Percentiles rank a stretch among this genome's conserved stretches.
Conservation (phyloP, 805 yeast species). For the Zygoascus flipseniorum region DNA sequence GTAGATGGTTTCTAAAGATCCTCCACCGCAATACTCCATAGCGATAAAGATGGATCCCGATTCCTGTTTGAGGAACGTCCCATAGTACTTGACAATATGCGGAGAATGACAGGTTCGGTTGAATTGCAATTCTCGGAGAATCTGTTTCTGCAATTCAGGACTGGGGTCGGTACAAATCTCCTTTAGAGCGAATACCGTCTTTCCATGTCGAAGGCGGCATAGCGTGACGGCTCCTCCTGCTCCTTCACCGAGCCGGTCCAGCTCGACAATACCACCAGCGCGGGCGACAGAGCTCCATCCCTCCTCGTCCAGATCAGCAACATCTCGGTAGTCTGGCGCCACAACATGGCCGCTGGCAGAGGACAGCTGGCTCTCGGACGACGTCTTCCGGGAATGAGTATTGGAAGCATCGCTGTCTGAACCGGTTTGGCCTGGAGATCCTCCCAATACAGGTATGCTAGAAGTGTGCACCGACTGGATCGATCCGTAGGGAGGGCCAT, state of each 20-base stretch:
- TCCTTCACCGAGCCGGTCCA: conserved; percentile 83
- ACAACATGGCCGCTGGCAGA: not conserved
- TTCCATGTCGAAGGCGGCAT: conserved; percentile 54
- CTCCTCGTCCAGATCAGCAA: conserved; percentile 49
- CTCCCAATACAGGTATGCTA: not conserved
- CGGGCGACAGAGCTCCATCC: conserved; percentile 65
- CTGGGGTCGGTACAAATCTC: conserved; percentile 67
- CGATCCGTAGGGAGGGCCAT: not conserved
- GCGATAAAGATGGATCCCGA: conserved; percentile 82
- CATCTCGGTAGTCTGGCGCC: conserved; percentile 11
- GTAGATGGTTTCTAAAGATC: conserved; percentile 85
- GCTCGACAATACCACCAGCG: conserved; percentile 52
- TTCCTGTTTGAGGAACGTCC: conserved; percentile 74
- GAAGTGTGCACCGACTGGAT: not conserved
- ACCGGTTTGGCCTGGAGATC: not conserved
- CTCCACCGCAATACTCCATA: conserved; percentile 97
- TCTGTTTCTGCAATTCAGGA: conserved; percentile 83
- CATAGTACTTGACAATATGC: conserved; percentile 84
- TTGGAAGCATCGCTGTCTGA: not conserved
- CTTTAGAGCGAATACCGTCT: conserved; percentile 73
- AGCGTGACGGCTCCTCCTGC: conserved; percentile 85
- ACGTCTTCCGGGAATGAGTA: not conserved
- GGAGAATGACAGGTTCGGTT: conserved; percentile 76
- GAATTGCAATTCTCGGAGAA: conserved; percentile 82
- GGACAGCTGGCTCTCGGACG: not conserved